Conservation (phyloP, 2,329 filamentous ascomycete genomes). For the Alternaria burnsii region DNA sequence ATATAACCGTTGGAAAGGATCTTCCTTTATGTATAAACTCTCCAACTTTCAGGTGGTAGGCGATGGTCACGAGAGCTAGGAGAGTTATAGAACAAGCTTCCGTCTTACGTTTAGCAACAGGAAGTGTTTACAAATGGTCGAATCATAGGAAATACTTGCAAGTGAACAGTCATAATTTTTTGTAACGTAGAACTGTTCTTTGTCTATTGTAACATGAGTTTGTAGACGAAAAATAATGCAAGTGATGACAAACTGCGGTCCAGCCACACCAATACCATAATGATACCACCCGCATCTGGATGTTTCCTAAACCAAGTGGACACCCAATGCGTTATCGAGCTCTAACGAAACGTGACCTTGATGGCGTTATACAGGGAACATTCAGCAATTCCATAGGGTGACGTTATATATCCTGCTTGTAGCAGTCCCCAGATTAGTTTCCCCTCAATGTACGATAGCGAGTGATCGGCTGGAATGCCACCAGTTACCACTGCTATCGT, state of each 20-base stretch:
- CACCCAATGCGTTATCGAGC: neutral
- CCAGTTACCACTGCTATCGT: slow-evolving; percentile 50
- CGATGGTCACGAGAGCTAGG: neutral
- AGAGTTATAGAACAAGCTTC: neutral
- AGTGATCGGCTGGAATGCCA: slow-evolving; percentile 46
- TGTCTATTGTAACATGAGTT: neutral
- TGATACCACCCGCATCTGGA: neutral
- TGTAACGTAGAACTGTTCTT: too few relatives aligned
- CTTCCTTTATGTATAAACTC: neutral
- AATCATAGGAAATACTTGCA: neutral
- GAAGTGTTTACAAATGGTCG: neutral
- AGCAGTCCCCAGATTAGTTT: slow-evolving; percentile 29
- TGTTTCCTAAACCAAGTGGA: neutral
- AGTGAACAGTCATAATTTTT: neutral
- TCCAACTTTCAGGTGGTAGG: neutral
- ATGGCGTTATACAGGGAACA: neutral
- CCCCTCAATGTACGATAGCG: slow-evolving; percentile 43
- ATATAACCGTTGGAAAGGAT: neutral
- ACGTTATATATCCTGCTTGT: neutral
- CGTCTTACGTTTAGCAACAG: neutral
- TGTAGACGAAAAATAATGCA: neutral
- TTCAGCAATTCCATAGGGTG: neutral
- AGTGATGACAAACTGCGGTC: neutral
- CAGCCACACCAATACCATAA: neutral
- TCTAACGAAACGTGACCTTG: neutral